Percentiles rank a stretch among this genome's conserved stretches.
Conservation (phyloP, 257 asterid species). For the Handroanthus guayacan region DNA sequence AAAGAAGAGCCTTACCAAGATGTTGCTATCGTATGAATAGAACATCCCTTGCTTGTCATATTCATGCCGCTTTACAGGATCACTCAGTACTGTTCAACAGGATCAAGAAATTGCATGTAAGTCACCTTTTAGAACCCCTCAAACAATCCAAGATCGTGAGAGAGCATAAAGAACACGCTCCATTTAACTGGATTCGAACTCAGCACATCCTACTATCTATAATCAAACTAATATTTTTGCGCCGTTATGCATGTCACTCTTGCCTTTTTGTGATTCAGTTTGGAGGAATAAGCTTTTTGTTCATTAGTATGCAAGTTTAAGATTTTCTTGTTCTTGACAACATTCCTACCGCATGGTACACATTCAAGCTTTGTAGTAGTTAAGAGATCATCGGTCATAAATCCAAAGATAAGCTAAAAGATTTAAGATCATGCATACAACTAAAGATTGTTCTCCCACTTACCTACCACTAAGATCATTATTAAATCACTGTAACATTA, state of each 20-base stretch:
- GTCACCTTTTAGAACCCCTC: constrained; percentile 7
- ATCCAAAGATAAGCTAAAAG: constrained; percentile 9
- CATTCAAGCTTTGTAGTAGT: neutral
- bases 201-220: neutral
- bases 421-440: neutral
- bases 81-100: constrained; percentile 74
- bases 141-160: neutral
- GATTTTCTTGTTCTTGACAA: neutral
- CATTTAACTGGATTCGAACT: neutral
- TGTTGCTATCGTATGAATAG: constrained; percentile 64
- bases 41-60: constrained; percentile 86
- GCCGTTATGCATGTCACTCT: neutral
- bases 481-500: neutral
- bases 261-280: neutral
- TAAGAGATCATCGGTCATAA: neutral
- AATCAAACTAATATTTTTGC: neutral
- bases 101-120: constrained; percentile 14
- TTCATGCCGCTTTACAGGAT: constrained; percentile 85
- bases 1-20: constrained; percentile 51
- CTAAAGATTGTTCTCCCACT: constrained; percentile 5
- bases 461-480: neutral
- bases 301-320: neutral
- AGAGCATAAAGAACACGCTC: neutral
- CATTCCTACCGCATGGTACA: neutral
- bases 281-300: neutral